Evolutionary conservation across 495 filamentous ascomycete genomes (phyloP), one percentile per base, ranked within the genome.

Genomic region (Hypoxylon fragiforme): DNA sequence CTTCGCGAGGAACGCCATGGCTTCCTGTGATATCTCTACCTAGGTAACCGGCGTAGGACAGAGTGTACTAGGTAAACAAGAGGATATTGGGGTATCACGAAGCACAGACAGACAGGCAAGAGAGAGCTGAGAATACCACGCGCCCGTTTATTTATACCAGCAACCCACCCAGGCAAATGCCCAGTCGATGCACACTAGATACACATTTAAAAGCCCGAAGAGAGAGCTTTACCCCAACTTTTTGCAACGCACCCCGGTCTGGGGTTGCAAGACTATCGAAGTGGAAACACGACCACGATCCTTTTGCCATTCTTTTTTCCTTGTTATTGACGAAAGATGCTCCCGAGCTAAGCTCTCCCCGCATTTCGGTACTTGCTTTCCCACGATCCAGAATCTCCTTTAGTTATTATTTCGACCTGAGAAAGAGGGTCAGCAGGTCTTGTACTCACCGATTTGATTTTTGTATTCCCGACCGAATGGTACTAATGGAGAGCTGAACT

Each of bases 281-380:
- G 40, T 20, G 26, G 41, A 51, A 38, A 8, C 36, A 43, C 46
- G 41, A 51, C 36, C 46, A 61, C 54, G 40, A 31, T 51, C 45
- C 40, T 22, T 34, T 61, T 44, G 55, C 54, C 45, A 31, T 51
- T 41, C 40, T 22, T 34, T 61, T 44, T 60, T 51, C 31, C 46
- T 51, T 56, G 41, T 55, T 61, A 42, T 43, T 43, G 46, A 55
- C n/a, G 40, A 52, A n/a, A n/a, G 21, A 36, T 28, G 41, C 26
- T 32, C 45, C 46, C 51, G 14, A n/a, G 52, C 56, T 52, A n/a
- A 46, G 54, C 22, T 15, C 53, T 58, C 60, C 63, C 63, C 63
- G 60, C 60, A 66, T 50, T 54, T 66, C 63, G 60, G 63, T 66
- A 66, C 39, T 66, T 64, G 24, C 21, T 49, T 21, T 41, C 41